Conservation (phyloP, 176 grass and related monocot genomes). For the Triticum monococcum region DNA sequence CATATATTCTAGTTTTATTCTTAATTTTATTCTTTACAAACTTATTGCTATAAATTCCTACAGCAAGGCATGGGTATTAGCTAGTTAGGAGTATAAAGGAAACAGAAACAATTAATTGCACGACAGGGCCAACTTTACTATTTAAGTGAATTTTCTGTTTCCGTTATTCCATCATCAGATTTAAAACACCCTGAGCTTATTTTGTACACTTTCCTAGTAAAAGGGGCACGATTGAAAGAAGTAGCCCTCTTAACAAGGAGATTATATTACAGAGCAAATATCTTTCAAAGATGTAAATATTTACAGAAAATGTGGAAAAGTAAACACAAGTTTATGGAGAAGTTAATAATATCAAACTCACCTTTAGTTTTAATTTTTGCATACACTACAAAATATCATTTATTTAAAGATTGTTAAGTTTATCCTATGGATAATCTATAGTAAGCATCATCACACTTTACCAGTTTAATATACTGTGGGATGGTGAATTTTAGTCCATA, state of each 20-base stretch:
- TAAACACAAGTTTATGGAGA: not conserved
- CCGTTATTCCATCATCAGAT: not conserved
- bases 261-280: slow-evolving; percentile 15
- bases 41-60: no score
- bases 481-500: slow-evolving; percentile 14
- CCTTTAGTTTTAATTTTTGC: not conserved
- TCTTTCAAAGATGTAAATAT: not conserved
- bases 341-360: not conserved
- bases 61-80: no score
- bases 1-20: no score
- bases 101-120: not conserved
- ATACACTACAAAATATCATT: not conserved
- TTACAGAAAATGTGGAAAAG: not conserved
- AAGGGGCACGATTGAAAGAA: not conserved
- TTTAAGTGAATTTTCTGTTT: not conserved
- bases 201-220: slow-evolving; percentile 2
- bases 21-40: no score
- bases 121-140: not conserved
- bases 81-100: not conserved
- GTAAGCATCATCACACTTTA: not conserved
- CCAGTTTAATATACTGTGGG: not conserved
- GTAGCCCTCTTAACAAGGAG: not conserved
- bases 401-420: not conserved
- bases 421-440: not conserved
- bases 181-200: not conserved